Conservation (phyloP, 176 grass and related monocot species). For the Lolium perenne region DNA sequence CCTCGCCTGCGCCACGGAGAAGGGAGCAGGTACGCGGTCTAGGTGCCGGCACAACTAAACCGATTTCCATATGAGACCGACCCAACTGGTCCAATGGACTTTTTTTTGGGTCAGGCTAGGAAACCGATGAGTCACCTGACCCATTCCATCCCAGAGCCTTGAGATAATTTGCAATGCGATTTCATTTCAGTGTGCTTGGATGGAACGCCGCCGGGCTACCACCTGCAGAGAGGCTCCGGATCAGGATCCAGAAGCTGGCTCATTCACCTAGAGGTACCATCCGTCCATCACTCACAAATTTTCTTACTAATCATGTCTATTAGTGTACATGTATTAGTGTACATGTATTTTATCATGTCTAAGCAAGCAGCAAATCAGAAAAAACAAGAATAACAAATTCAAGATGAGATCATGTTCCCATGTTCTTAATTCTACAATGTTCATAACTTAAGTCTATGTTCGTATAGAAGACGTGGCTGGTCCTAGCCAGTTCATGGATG, state of each 20-base stretch:
- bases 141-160: background rate
- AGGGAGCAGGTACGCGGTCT: slow-evolving; percentile 50
- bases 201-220: slow-evolving; percentile 73
- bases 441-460: background rate
- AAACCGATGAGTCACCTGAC: too few species aligned
- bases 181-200: slow-evolving; percentile 47
- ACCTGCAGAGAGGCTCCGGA: slow-evolving; percentile 71
- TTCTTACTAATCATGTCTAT: background rate
- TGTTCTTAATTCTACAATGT: background rate
- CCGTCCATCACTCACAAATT: background rate
- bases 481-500: too few species aligned
- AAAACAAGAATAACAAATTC: too few species aligned
- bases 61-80: too few species aligned
- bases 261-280: background rate
- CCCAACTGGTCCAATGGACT: too few species aligned
- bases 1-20: slow-evolving; percentile 42
- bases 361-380: background rate
- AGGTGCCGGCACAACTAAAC: too few species aligned
- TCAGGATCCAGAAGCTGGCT: slow-evolving; percentile 63
- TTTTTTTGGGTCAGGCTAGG: too few species aligned
- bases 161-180: background rate
- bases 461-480: background rate
- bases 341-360: background rate
- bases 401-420: too few species aligned
- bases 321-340: background rate